phyloP scores from a whole-genome alignment of 2,329 filamentous ascomycete genomes.

The Dothidotthia symphoricarpi region DNA sequence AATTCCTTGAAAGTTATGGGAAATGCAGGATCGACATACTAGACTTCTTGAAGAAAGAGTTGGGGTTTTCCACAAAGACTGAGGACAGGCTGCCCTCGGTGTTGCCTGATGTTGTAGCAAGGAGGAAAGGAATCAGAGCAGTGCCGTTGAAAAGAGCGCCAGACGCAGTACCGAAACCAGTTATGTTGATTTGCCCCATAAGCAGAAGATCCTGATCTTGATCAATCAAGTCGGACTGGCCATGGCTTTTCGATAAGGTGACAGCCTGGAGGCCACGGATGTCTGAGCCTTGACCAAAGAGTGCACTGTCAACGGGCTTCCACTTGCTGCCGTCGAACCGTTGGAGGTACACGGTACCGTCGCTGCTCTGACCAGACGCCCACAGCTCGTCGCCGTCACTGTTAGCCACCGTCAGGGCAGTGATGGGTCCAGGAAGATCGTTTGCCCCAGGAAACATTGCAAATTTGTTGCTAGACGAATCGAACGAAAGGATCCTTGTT shows the following conservation, averaged over 20 bases:
- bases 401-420: slow-evolving; percentile 71
- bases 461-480: slow-evolving; percentile 67
- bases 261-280: slow-evolving; percentile 83
- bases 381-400: slow-evolving; percentile 72
- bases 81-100: slow-evolving; percentile 70
- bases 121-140: slow-evolving; percentile 71
- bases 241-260: slow-evolving; percentile 67
- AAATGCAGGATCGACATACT: slow-evolving; percentile 50
- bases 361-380: slow-evolving; percentile 69
- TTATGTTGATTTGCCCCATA: slow-evolving; percentile 76
- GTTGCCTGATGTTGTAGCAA: slow-evolving; percentile 67
- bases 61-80: slow-evolving; percentile 75
- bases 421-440: slow-evolving; percentile 75
- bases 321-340: slow-evolving; percentile 76
- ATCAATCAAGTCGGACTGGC: slow-evolving; percentile 61
- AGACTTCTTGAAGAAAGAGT: slow-evolving; percentile 67
- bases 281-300: slow-evolving; percentile 62
- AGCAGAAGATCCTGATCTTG: slow-evolving; percentile 72
- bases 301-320: slow-evolving; percentile 56
- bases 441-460: slow-evolving; percentile 59
- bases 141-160: slow-evolving; percentile 87
- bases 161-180: slow-evolving; percentile 75
- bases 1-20: not conserved
- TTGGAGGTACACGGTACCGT: slow-evolving; percentile 73
- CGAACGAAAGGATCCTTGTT: slow-evolving; percentile 70